These are phyloP conservation scores for Ascochyta viciae-villosae DNA, from an alignment of 2,329 filamentous ascomycete species.

Conservation along the genomic window DNA sequence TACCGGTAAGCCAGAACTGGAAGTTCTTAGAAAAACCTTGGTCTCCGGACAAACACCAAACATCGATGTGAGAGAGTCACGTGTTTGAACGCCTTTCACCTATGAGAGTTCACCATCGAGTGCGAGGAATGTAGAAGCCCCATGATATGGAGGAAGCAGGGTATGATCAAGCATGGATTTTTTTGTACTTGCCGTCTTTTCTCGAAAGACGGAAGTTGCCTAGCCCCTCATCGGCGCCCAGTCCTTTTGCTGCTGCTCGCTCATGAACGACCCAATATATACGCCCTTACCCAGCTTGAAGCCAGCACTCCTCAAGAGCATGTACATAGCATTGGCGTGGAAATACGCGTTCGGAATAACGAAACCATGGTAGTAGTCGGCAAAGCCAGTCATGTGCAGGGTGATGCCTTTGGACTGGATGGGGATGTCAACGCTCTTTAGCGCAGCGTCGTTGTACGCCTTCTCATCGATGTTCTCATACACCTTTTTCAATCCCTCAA, in stretches of 20 bases:
- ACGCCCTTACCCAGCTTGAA: conserved; percentile 27
- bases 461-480: conserved; percentile 26
- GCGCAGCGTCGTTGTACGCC: conserved; percentile 25
- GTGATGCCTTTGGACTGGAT: conserved; percentile 12
- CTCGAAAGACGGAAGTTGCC: background rate
- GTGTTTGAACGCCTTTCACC: no score
- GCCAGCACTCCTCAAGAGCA: conserved; percentile 28
- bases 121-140: no score
- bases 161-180: no score
- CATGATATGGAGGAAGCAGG: no score
- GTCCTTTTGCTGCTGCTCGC: conserved; percentile 27
- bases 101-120: no score
- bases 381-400: conserved; percentile 22
- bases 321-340: conserved; percentile 35
- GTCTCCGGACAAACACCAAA: no score
- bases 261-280: conserved; percentile 28
- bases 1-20: no score
- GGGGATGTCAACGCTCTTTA: conserved; percentile 22
- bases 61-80: no score
- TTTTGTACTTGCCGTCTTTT: background rate
- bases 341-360: conserved; percentile 32
- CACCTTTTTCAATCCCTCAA: conserved; percentile 21
- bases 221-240: conserved; percentile 19
- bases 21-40: no score
- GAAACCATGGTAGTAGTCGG: conserved; percentile 24